Evolutionary conservation across 2,329 filamentous ascomycete species (phyloP).

Genomic region (Cladophialophora exuberans): DNA sequence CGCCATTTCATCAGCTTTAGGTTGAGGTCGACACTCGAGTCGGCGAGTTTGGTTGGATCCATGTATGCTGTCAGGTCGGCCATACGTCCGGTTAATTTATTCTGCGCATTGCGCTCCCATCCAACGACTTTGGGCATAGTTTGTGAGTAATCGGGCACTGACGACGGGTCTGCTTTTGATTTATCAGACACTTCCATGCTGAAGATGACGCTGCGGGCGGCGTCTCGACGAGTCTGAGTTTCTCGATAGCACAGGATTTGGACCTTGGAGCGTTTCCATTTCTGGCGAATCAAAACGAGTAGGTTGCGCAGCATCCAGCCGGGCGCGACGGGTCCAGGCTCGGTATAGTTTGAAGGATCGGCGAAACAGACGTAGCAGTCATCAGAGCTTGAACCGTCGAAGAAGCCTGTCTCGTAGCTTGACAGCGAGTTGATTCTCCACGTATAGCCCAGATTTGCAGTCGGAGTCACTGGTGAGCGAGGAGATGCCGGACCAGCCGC

Average conservation of each 20-base stretch:
- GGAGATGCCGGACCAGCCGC: slow-evolving; percentile 35
- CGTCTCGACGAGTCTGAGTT: slow-evolving; percentile 73
- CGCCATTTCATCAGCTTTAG: slow-evolving; percentile 99
- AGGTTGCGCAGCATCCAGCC: slow-evolving; percentile 94
- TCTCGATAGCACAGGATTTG: slow-evolving; percentile 93
- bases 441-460: slow-evolving; percentile 64
- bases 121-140: slow-evolving; percentile 86
- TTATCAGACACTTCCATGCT: slow-evolving; percentile 49
- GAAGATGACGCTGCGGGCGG: slow-evolving; percentile 79
- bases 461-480: slow-evolving; percentile 51
- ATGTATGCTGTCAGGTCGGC: slow-evolving; percentile 90
- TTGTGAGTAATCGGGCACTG: slow-evolving; percentile 12
- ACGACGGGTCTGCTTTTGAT: slow-evolving; percentile 25
- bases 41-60: slow-evolving; percentile 82
- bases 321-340: slow-evolving; percentile 91
- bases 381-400: slow-evolving; percentile 68
- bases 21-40: slow-evolving; percentile 94
- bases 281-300: slow-evolving; percentile 78
- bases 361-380: slow-evolving; percentile 86
- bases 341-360: slow-evolving; percentile 88
- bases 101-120: slow-evolving; percentile 83
- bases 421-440: slow-evolving; percentile 81
- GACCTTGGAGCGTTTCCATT: slow-evolving; percentile 75
- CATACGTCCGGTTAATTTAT: slow-evolving; percentile 75
- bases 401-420: slow-evolving; percentile 85